Conservation (phyloP, 2,329 filamentous ascomycete genomes). For the Exophiala aquamarina region DNA sequence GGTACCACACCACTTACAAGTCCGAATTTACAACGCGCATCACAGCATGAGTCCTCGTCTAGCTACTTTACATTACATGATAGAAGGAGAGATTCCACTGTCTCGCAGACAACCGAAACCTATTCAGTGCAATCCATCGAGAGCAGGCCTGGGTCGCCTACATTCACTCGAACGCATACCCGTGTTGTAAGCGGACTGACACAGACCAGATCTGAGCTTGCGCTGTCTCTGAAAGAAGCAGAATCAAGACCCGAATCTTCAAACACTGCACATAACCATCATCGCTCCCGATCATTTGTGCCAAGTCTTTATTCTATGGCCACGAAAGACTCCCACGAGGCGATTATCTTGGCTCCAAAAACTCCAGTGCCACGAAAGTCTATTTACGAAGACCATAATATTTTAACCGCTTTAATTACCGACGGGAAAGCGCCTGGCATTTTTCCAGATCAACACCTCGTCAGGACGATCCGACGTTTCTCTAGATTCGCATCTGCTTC, state of each 20-base stretch:
- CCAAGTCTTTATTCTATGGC: constrained; percentile 48
- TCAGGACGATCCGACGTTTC: constrained; percentile 47
- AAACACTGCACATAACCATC: constrained; percentile 29
- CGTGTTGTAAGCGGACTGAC: constrained; percentile 45
- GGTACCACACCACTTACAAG: constrained; percentile 22
- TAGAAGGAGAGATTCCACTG: constrained; percentile 39
- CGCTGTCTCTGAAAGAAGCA: constrained; percentile 35
- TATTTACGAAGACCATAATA: constrained; percentile 47
- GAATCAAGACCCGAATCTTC: constrained; percentile 29
- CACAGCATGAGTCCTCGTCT: constrained; percentile 15
- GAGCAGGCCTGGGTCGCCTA: constrained; percentile 39
- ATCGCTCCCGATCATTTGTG: constrained; percentile 39
- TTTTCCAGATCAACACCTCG: constrained; percentile 46
- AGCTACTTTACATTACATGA: constrained; percentile 40
- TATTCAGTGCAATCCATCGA: constrained; percentile 40
- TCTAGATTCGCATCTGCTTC: constrained; percentile 49
- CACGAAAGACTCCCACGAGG: constrained; percentile 42
- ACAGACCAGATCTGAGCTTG: constrained; percentile 42
- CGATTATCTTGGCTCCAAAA: constrained; percentile 40
- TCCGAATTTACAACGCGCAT: constrained; percentile 17
- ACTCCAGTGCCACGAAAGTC: constrained; percentile 42
- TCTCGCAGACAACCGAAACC: constrained; percentile 42
- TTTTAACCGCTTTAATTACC: constrained; percentile 43
- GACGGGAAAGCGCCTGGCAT: constrained; percentile 46
- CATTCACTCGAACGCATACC: constrained; percentile 39